Evolutionary conservation across 768 basidiomycete species (phyloP).

Genomic region (Trametes sanguinea): DNA sequence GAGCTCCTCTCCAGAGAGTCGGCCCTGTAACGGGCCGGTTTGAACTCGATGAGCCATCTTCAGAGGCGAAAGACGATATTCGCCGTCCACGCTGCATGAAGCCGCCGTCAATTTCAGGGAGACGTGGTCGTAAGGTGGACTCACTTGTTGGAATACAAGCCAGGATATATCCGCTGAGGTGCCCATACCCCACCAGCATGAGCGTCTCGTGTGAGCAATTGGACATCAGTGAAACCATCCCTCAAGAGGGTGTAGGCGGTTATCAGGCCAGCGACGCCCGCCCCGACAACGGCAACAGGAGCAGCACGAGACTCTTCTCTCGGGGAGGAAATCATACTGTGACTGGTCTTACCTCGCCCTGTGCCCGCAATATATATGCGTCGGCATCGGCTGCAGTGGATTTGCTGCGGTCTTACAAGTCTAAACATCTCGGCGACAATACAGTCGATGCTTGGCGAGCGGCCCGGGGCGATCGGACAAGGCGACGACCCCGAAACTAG

Average conservation of each 20-base stretch:
- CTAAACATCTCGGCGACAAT: no score
- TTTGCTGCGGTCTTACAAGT: no score
- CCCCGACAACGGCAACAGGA: slow-evolving; percentile 51
- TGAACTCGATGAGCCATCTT: slow-evolving; percentile 45
- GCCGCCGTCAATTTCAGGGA: not conserved
- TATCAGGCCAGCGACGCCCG: slow-evolving; percentile 60
- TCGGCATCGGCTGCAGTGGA: no score
- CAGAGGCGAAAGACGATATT: slow-evolving; percentile 59
- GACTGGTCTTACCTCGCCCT: not conserved
- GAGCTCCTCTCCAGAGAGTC: slow-evolving; percentile 56
- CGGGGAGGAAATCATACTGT: not conserved
- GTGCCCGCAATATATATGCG: no score
- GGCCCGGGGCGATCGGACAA: no score
- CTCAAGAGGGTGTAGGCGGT: slow-evolving; percentile 55
- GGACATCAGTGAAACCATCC: slow-evolving; percentile 59
- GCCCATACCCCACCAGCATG: slow-evolving; percentile 63
- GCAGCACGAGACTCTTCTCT: slow-evolving; percentile 8
- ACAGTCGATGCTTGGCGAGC: no score
- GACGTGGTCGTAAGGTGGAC: slow-evolving; percentile 21
- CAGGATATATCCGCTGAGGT: slow-evolving; percentile 55
- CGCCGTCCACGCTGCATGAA: slow-evolving; percentile 56
- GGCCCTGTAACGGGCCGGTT: slow-evolving; percentile 37
- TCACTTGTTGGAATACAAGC: slow-evolving; percentile 63
- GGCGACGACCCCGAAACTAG: no score
- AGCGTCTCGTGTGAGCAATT: slow-evolving; percentile 57